Evolutionary conservation across 1,284 basidiomycete genomes (phyloP).

Genomic region (Phylloporus sp.): DNA sequence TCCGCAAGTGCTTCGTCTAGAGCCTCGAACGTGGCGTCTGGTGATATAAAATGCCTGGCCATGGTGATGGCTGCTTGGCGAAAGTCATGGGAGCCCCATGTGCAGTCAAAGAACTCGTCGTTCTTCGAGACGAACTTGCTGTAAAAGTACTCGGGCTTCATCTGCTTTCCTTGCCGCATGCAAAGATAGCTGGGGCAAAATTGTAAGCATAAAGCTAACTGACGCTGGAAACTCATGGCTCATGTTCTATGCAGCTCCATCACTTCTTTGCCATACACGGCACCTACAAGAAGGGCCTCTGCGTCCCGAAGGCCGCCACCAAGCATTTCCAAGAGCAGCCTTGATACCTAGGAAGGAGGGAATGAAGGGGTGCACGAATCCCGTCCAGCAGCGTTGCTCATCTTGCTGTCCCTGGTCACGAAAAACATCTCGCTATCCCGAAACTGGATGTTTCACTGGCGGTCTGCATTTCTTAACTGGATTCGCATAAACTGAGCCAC

Average conservation of each 20-base stretch:
- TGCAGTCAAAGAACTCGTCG: constrained; percentile 9
- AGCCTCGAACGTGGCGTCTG: constrained; percentile 1
- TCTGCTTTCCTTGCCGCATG: not conserved
- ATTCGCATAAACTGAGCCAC: not conserved
- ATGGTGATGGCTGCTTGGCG: constrained; percentile 18
- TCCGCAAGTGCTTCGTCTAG: constrained; percentile 17
- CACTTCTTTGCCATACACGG: constrained; percentile 6
- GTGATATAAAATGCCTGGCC: constrained; percentile 9
- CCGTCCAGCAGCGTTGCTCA: not conserved
- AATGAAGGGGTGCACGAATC: constrained; percentile 18
- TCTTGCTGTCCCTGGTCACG: not conserved
- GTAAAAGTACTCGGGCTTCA: not conserved
- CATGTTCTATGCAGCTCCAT: constrained; percentile 9
- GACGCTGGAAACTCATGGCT: not conserved
- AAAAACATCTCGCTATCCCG: not conserved
- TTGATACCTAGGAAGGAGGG: not conserved
- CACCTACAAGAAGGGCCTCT: constrained; percentile 10
- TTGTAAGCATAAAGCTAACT: too few species aligned
- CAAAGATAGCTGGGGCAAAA: constrained; percentile 16
- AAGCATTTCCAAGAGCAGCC: constrained; percentile 11
- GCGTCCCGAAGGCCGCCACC: constrained; percentile 14
- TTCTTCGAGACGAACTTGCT: not conserved
- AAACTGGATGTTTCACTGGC: not conserved
- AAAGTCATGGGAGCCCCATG: constrained; percentile 12
- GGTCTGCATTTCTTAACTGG: not conserved